Evolutionary conservation across 192 early-diverging fungal genomes (phyloP).

Genomic region (Ramicandelaber brevisporus): DNA sequence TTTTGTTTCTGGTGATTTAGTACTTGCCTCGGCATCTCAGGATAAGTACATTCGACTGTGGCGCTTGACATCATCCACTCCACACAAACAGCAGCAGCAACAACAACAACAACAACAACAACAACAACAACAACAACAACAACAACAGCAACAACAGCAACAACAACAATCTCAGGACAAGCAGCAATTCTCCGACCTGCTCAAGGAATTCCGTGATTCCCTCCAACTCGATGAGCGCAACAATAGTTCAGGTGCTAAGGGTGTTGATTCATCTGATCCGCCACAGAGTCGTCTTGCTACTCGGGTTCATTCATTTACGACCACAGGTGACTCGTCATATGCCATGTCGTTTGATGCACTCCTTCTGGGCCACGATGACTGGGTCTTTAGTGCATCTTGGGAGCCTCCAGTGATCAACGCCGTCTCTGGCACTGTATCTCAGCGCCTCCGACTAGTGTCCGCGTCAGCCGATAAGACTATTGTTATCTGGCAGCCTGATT

Average conservation of each 20-base stretch:
- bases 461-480: constrained; percentile 81
- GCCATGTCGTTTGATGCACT: constrained; percentile 68
- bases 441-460: constrained; percentile 47
- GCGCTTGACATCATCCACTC: constrained; percentile 10
- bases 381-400: constrained; percentile 76
- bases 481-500: constrained; percentile 71
- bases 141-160: too few relatives aligned
- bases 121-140: too few relatives aligned
- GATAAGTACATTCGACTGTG: constrained; percentile 86
- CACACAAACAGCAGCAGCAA: neutral
- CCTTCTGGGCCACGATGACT: constrained; percentile 87
- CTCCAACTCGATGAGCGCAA: too few relatives aligned
- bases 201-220: too few relatives aligned
- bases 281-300: too few relatives aligned
- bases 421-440: constrained; percentile 7
- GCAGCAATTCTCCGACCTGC: too few relatives aligned
- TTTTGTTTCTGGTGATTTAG: constrained; percentile 44
- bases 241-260: too few relatives aligned
- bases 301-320: too few relatives aligned
- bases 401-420: constrained; percentile 14
- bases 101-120: too few relatives aligned
- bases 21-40: constrained; percentile 74
- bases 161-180: too few relatives aligned
- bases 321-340: too few relatives aligned
- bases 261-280: too few relatives aligned